phyloP scores from a whole-genome alignment of 225 moss, liverwort and hornwort species.

The Asterella californica region DNA sequence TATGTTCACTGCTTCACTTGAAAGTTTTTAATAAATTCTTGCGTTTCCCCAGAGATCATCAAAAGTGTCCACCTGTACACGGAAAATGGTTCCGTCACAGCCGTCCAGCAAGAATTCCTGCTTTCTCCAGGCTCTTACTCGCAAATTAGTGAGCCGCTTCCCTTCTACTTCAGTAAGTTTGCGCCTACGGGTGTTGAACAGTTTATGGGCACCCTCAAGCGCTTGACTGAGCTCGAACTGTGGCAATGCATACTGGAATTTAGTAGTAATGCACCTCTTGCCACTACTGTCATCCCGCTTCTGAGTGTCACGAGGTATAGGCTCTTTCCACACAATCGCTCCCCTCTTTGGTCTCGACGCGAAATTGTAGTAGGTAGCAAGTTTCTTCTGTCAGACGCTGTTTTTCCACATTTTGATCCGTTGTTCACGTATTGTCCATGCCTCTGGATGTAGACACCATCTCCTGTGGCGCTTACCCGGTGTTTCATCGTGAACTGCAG shows the following conservation, averaged over 20 bases:
- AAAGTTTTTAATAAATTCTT: conserved; percentile 25
- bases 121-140: conserved; percentile 55
- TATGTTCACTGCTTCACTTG: neutral
- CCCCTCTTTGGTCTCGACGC: neutral
- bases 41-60: conserved; percentile 45
- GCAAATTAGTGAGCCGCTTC: conserved; percentile 61
- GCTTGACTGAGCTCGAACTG: conserved; percentile 64
- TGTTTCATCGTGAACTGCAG: conserved; percentile 35
- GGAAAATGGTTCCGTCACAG: conserved; percentile 60
- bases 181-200: conserved; percentile 56
- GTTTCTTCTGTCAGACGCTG: neutral
- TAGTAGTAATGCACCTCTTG: conserved; percentile 49
- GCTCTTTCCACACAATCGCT: neutral
- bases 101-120: conserved; percentile 70
- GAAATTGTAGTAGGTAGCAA: neutral
- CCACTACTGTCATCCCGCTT: conserved; percentile 55
- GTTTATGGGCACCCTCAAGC: conserved; percentile 60
- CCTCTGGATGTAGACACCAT: neutral
- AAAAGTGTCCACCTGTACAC: conserved; percentile 70
- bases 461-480: neutral
- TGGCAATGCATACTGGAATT: conserved; percentile 78
- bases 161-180: conserved; percentile 60
- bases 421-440: neutral
- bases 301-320: conserved; percentile 64
- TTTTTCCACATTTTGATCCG: neutral